Evolutionary conservation across 345 rosid species (phyloP), one percentile per base, ranked within the genome.

Genomic region (Conringia planisiliqua): DNA sequence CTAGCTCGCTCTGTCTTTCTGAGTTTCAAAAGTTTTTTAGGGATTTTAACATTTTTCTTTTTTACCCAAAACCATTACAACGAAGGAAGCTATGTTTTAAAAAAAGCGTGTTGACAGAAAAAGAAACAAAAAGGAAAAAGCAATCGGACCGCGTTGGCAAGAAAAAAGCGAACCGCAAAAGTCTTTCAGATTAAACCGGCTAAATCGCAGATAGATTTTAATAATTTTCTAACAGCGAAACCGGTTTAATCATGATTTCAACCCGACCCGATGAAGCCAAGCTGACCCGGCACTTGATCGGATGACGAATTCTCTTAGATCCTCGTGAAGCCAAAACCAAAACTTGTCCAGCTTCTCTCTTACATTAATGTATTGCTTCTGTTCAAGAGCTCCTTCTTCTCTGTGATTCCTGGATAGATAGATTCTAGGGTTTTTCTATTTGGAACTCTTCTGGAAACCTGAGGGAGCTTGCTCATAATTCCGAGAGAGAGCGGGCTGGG

Each of bases 371-470:
- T 67, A 60, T 52, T 50, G 73, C 50, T 68, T 62, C 27, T 18
- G 57, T 51, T 65, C 44, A 18, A 55, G 43, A 46, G 51, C 51
- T 68, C 48, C 16, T 26, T 39, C 42, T 11, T 52, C 63, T 44
- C 71, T 18, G 55, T 56, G 66, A 64, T 70, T 47, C 38, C 54
- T 55, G 46, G 71, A 22, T 64, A 36, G 66, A 36, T 63, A 36
- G 66, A 36, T 63, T 51, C 48, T 71, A 77, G 80, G 76, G 76
- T 65, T 56, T 65, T 56, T 71, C 36, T 40, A 10, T 36, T n/a
- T 52, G 48, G 51, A 22, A 51, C 62, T 24, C 50, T 44, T 27
- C n/a, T 42, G 17, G 27, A 20, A 43, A 33, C 48, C 29, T 68
- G 30, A 3, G 63, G 4, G 63, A 66, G 68, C 72, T 39, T 55